Evolutionary conservation across 225 moss, liverwort and hornwort genomes (phyloP), one percentile per base, ranked within the genome.

Genomic region (Rhytidiadelphus loreus): DNA sequence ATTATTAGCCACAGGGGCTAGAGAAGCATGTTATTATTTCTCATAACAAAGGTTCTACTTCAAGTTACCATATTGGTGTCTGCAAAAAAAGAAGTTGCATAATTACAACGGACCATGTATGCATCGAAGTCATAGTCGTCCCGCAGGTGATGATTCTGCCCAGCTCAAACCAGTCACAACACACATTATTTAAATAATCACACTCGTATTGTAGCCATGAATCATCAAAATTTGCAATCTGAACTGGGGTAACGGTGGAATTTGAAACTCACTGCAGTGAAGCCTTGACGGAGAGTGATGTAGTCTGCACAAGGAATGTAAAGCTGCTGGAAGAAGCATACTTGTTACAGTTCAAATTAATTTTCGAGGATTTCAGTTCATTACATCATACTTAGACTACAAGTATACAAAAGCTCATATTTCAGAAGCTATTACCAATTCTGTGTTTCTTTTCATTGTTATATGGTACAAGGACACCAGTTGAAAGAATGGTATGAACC

Each of bases 311-410:
- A 76, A 29, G 94, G 91, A 46, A 93, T 92, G 78, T 70, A 80
- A 23, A 95, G 92, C 85, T 96, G 95, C 0, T 94, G 92, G 81
- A 95, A 95, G 85, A 95, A 96, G 88, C 94, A 96, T 50, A 95
- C 83, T 91, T 95, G 73, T 30, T 71, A 55, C 80, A 84, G 6
- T 65, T 65, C 66, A 66, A 88, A 56, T 56, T n/a, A 23, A 4
- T n/a, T 56, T 78, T 78, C n/a, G 1, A 52, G 37, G 8, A 68
- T 46, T 53, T 66, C 39, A 55, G 11, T 58, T 35, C 16, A 46
- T 74, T 37, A 26, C 17, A n/a, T 16, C 3, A 32, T n/a, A 57
- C 20, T 56, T 35, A 30, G 19, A 75, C 21, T 11, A 77, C 24
- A 77, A 55, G 37, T 35, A 0, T 77, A 3, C 77, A 37, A 24